Conservation (phyloP, 2,329 filamentous ascomycete species). For the Saccharata proteae region DNA sequence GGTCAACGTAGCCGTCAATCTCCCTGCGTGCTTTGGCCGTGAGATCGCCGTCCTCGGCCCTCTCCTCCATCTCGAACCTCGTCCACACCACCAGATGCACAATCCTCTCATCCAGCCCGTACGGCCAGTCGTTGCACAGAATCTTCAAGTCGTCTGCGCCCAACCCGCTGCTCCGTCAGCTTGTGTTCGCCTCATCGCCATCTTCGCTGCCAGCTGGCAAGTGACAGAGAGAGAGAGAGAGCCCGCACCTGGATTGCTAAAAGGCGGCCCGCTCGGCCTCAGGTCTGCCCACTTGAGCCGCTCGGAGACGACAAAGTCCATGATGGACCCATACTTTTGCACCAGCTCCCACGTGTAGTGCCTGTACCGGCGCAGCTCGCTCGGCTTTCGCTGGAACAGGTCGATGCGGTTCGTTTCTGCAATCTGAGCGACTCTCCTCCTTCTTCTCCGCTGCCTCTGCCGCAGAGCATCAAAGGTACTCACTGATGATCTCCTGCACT, state of each 20-base stretch:
- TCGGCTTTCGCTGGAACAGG: constrained; percentile 63
- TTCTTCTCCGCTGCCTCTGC: background rate
- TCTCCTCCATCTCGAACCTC: constrained; percentile 68
- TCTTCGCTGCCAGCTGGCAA: background rate
- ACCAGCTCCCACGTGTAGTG: constrained; percentile 54
- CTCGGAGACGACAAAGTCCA: constrained; percentile 61
- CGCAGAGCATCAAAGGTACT: constrained; percentile 10
- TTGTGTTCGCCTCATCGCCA: no score
- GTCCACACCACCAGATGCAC: constrained; percentile 88
- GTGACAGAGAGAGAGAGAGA: constrained; percentile 3
- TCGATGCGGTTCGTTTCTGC: constrained; percentile 56
- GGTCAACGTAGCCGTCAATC: constrained; percentile 60
- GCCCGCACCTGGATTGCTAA: constrained; percentile 29
- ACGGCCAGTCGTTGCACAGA: constrained; percentile 87
- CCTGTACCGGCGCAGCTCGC: constrained; percentile 66
- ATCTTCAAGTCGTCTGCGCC: constrained; percentile 55
- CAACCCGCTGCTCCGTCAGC: constrained; percentile 3
- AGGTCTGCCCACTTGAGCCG: constrained; percentile 55
- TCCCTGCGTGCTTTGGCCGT: constrained; percentile 48
- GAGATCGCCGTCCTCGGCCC: constrained; percentile 53
- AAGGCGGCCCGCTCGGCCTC: constrained; percentile 28
- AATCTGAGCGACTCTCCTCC: no score
- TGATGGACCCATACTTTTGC: constrained; percentile 60
- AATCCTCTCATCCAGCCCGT: constrained; percentile 66
- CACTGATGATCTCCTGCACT: constrained; percentile 46